These are phyloP conservation scores for Cyclospora cayetanensis DNA, from an alignment of 169 alveolate species.

Conservation along the genomic window DNA sequence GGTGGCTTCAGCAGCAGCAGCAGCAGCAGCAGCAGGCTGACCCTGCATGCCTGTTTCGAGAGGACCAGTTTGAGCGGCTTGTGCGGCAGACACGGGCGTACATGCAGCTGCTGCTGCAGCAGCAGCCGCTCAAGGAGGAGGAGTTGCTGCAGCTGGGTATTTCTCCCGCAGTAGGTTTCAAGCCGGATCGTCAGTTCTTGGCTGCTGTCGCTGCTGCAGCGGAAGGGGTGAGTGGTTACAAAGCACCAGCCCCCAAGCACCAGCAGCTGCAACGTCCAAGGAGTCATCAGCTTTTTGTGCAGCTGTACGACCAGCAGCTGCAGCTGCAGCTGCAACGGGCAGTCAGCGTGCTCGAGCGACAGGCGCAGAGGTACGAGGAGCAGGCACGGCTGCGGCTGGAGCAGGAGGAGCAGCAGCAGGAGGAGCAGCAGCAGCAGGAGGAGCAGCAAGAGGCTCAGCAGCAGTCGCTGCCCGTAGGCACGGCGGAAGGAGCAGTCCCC, in stretches of 20 bases:
- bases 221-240: slow-evolving; percentile 1
- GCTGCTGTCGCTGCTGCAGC: slow-evolving; percentile 66
- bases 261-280: slow-evolving; percentile 29
- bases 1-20: slow-evolving; percentile 78
- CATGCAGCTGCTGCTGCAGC: slow-evolving; percentile 73
- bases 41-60: slow-evolving; percentile 70
- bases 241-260: slow-evolving; percentile 17
- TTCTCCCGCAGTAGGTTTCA: slow-evolving; percentile 60
- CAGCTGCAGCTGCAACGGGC: slow-evolving; percentile 50
- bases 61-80: slow-evolving; percentile 73
- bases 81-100: slow-evolving; percentile 77
- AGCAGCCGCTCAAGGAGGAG: slow-evolving; percentile 64
- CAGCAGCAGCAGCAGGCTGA: slow-evolving; percentile 73
- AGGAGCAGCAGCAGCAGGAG: background rate
- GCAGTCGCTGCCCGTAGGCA: slow-evolving; percentile 37
- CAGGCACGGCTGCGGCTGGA: slow-evolving; percentile 13
- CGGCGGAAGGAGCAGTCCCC: background rate
- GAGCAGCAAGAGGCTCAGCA: background rate
- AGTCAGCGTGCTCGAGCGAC: background rate
- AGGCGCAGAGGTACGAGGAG: slow-evolving; percentile 19
- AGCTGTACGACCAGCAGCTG: slow-evolving; percentile 64
- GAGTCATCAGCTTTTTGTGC: slow-evolving; percentile 39
- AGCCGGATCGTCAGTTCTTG: slow-evolving; percentile 21
- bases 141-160: slow-evolving; percentile 65
- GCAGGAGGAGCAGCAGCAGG: slow-evolving; percentile 36